Evolutionary conservation across 495 filamentous ascomycete genomes (phyloP).

Genomic region (Lindgomyces ingoldianus): DNA sequence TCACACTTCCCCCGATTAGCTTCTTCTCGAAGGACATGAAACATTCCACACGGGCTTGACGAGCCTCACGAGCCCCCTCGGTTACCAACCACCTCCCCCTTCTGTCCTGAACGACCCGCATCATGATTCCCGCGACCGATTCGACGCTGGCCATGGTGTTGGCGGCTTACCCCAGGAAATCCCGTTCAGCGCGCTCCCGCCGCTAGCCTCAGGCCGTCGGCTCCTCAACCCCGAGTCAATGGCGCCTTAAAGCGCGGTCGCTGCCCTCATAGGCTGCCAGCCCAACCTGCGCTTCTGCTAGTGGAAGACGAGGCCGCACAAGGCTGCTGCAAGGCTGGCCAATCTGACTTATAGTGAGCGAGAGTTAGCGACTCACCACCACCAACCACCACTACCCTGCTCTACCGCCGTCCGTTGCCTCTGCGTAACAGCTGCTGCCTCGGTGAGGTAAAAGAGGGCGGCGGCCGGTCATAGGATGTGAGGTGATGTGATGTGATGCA

Average conservation of each 20-base stretch:
- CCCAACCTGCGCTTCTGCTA: neutral
- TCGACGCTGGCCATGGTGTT: conserved; percentile 3
- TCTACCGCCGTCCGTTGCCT: conserved; percentile 1
- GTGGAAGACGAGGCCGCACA: neutral
- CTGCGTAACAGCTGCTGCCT: neutral
- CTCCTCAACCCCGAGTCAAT: conserved; percentile 16
- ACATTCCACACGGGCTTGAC: conserved; percentile 17
- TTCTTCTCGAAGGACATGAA: conserved; percentile 32
- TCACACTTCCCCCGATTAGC: conserved; percentile 18
- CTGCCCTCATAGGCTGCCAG: neutral
- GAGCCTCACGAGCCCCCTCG: neutral
- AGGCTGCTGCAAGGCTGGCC: conserved; percentile 1
- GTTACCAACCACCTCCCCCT: neutral
- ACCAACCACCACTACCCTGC: conserved; percentile 3
- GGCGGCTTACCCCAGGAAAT: conserved; percentile 28
- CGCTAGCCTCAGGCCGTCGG: conserved; percentile 16
- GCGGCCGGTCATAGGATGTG: neutral
- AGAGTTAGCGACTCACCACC: conserved; percentile 1
- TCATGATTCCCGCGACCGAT: neutral
- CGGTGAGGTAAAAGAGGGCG: conserved; percentile 1
- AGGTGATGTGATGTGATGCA: neutral
- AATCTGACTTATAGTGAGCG: neutral
- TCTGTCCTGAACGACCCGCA: neutral
- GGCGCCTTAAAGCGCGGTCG: neutral
- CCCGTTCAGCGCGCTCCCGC: conserved; percentile 5